A percentile compares a stretch with the other conserved stretches of the same genome.
Evolutionary conservation across 192 early-diverging fungal species (phyloP).

Genomic region (Podila verticillata): DNA sequence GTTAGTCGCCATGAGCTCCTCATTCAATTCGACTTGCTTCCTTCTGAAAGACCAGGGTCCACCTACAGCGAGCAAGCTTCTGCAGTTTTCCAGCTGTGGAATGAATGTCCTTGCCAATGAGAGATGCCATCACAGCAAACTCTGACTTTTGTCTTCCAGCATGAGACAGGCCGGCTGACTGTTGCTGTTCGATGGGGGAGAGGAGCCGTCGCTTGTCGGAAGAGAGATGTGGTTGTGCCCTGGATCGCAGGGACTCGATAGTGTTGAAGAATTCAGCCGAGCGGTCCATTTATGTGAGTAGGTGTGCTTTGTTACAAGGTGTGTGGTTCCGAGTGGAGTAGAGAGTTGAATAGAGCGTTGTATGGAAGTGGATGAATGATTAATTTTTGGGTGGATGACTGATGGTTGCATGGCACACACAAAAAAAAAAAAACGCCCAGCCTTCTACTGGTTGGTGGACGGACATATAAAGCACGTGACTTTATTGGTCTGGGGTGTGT

Average conservation of each 20-base stretch:
- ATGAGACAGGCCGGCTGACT: slow-evolving; percentile 10
- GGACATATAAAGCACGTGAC: too few species aligned
- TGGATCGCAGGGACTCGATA: slow-evolving; percentile 74
- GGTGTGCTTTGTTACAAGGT: neutral
- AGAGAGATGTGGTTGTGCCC: slow-evolving; percentile 46
- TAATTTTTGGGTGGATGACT: too few species aligned
- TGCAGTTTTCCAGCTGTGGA: slow-evolving; percentile 83
- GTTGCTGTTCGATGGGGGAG: slow-evolving; percentile 48
- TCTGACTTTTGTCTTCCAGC: slow-evolving; percentile 66
- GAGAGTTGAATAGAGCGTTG: too few species aligned
- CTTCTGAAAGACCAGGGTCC: too few species aligned
- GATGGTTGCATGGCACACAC: neutral
- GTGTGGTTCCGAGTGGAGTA: too few species aligned
- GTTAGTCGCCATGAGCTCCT: too few species aligned
- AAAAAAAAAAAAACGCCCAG: neutral
- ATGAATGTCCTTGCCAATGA: slow-evolving; percentile 91
- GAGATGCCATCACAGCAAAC: slow-evolving; percentile 83
- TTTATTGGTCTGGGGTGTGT: neutral
- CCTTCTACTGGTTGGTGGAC: too few species aligned
- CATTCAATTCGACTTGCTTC: too few species aligned
- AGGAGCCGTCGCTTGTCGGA: slow-evolving; percentile 40
- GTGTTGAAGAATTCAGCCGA: slow-evolving; percentile 89
- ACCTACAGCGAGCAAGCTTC: slow-evolving; percentile 78
- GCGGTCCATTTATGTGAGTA: slow-evolving; percentile 64
- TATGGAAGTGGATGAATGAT: too few species aligned